Base-by-base conservation (phyloP, 2,329 filamentous ascomycete genomes). In the Aspergillus eucalypticola region DNA sequence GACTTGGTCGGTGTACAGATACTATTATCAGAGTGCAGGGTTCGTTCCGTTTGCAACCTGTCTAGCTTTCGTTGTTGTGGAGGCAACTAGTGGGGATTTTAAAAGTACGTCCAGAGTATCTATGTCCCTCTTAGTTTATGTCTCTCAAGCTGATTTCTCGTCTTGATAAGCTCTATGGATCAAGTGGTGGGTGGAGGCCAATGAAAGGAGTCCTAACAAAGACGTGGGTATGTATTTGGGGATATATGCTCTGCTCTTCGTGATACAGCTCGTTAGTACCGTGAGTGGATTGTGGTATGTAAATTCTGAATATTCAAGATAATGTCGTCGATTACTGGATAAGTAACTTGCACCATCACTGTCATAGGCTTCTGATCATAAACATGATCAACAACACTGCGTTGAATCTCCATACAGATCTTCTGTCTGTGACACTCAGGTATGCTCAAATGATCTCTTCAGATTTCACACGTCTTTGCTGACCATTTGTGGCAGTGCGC, bases 271-370 rank as follows among this genome's bases (percentile, higher is more conserved):
- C 10, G 11, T 23, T 13, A 11, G 41, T 3, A 44, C 5, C 1
- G 11, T 11, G 10, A 11, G 19, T 44, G 41, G 41, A 11, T 21
- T 44, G 41, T 44, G 41, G 41, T 44, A 44, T 23, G 41, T 23
- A 13, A 0, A 11, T 23, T 11, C 2, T 1, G 0, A 13, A 15
- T 3, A 2, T 13, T 21, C 11, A 7, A 1, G 2, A 2, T 0
- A 2, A 15, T 19, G 0, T 2, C 0, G 10, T 0, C 5, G 2
- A 11, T 3, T 19, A 15, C 8, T 21, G 5, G 0, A 7, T 13
- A 8, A 21, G 3, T 42, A 21, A 23, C 19, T 13, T 5, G 5
- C 0, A 1, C 19, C 5, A 15, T 35, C 11, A 3, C 4, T 0
- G 1, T 21, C 41, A 8, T 5, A 44, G 41, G 41, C 41, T 44